phyloP scores from a whole-genome alignment of 2,329 filamentous ascomycete genomes.

The Microsporum ferrugineum region DNA sequence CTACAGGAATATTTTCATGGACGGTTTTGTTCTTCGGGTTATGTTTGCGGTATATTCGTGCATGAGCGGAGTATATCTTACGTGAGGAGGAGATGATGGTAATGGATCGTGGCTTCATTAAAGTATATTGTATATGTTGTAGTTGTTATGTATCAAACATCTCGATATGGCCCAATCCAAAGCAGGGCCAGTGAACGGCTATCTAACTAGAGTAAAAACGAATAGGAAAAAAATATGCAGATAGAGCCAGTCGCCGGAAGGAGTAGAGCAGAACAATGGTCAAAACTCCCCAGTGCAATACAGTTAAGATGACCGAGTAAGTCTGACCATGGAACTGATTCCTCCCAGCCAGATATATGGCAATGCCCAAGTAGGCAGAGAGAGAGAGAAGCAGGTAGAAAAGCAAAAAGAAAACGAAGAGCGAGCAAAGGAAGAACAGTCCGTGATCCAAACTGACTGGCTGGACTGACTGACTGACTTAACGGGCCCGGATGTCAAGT shows the following conservation, averaged over 20 bases:
- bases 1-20: too few species aligned
- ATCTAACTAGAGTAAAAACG: background rate
- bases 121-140: background rate
- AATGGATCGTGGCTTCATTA: background rate
- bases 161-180: background rate
- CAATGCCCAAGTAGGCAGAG: background rate
- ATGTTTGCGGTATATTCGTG: too few species aligned
- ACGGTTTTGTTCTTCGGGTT: too few species aligned
- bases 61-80: background rate
- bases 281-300: constrained; percentile 22
- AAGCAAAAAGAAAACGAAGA: background rate
- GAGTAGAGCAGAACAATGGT: background rate
- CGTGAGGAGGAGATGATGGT: background rate
- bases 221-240: background rate
- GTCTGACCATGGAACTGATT: background rate
- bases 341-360: background rate
- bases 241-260: background rate
- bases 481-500: background rate
- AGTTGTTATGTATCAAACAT: constrained; percentile 1
- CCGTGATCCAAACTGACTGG: background rate
- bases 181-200: background rate
- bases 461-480: background rate
- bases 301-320: constrained; percentile 28
- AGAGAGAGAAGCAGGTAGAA: background rate
- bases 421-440: background rate